Evolutionary conservation across 306 rosid genomes (phyloP), one percentile per base, ranked within the genome.

Genomic region (Quercus aquifolioides): DNA sequence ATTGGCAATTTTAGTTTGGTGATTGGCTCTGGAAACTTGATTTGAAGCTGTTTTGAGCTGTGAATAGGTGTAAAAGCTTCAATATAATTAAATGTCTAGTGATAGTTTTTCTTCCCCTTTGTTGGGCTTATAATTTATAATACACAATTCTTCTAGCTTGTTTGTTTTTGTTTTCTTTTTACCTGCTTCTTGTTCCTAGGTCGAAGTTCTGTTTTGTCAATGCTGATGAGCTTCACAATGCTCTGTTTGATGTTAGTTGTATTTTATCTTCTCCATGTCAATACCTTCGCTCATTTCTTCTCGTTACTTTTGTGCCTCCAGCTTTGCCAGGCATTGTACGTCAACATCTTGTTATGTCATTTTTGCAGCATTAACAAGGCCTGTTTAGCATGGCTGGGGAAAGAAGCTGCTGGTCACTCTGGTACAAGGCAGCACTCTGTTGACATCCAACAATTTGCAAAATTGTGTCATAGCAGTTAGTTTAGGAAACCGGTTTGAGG

Each of bases 31-130:
- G 74, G 77, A 77, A 71, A 76, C 71, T 67, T 68, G 26, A 49
- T 23, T 5, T 46, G 2, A 65, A 71, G 35, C 54, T 28, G 33
- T 71, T 18, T 46, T 78, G 11, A 58, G 65, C 56, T 79, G 65
- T 33, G 23, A 26, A 72, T 20, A 23, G 57, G 8, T 79, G 69
- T 51, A 18, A 31, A 82, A 74, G 81, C 77, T 62, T 68, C 81
- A 51, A 54, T 71, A 41, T 26, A 76, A 28, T 23, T 26, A 51
- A 38, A 14, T 33, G 31, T 30, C 6, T 6, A 51, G 25, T 77
- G 4, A 6, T 14, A 4, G 20, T 30, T 17, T 28, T 46, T 21
- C 64, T 51, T 49, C 55, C 54, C 38, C 56, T 5, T 15, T 3
- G 33, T 64, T 26, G 28, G 63, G 33, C 46, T 8, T 20, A 54